Conservation (phyloP, 208 protist genomes). For the Trypanosomatidae sp. region DNA sequence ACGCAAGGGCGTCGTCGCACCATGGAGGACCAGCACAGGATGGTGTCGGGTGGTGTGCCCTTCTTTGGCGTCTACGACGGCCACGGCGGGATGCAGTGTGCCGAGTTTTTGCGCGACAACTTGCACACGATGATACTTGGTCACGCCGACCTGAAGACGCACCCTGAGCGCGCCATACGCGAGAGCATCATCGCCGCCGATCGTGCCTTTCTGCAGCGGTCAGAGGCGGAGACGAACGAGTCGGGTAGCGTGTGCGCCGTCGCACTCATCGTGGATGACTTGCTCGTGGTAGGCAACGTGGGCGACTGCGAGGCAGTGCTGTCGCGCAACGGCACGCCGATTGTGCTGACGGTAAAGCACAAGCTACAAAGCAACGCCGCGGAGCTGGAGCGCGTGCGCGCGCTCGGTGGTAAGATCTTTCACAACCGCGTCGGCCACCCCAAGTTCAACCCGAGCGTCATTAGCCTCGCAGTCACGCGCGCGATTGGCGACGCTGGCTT, state of each 20-base stretch:
- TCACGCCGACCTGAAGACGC: slow-evolving; percentile 35
- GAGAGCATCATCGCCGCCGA: slow-evolving; percentile 84
- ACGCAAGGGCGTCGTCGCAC: slow-evolving; percentile 75
- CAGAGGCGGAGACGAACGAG: slow-evolving; percentile 64
- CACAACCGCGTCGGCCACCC: slow-evolving; percentile 85
- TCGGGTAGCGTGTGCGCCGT: slow-evolving; percentile 79
- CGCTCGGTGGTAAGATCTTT: slow-evolving; percentile 71
- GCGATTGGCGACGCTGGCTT: slow-evolving; percentile 90
- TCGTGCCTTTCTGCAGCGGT: slow-evolving; percentile 34
- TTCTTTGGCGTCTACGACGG: slow-evolving; percentile 87
- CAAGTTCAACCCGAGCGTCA: slow-evolving; percentile 46
- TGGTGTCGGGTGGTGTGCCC: slow-evolving; percentile 63
- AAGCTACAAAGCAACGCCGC: slow-evolving; percentile 42
- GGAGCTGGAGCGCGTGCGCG: slow-evolving; percentile 65
- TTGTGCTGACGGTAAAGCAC: slow-evolving; percentile 70
- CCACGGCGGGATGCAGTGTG: slow-evolving; percentile 74
- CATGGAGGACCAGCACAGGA: slow-evolving; percentile 85
- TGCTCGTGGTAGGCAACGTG: slow-evolving; percentile 78
- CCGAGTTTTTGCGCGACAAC: slow-evolving; percentile 72
- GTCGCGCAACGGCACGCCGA: slow-evolving; percentile 30
- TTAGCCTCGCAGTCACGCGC: slow-evolving; percentile 83
- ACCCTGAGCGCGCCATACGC: slow-evolving; percentile 55
- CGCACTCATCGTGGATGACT: slow-evolving; percentile 71
- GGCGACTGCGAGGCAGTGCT: slow-evolving; percentile 77
- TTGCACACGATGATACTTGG: slow-evolving; percentile 58